Percentiles rank a stretch among this genome's conserved stretches.
Conservation (phyloP, 2,329 filamentous ascomycete species). For the Trichoderma lentiforme region DNA sequence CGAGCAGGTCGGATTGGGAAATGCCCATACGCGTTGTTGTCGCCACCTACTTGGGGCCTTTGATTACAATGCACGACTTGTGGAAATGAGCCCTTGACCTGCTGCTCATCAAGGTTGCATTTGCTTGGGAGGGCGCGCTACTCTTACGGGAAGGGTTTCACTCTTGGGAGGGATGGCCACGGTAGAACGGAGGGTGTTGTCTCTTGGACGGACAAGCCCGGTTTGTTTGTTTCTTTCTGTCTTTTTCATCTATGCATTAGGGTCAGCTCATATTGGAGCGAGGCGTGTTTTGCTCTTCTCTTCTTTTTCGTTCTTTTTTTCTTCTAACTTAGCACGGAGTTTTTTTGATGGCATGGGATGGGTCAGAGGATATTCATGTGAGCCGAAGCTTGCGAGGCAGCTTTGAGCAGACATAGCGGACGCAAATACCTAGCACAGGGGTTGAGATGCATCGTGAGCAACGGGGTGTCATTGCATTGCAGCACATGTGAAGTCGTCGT, state of each 20-base stretch:
- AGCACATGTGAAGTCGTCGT: background rate
- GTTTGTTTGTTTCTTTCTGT: background rate
- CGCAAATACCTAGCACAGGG: conserved; percentile 6
- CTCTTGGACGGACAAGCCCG: background rate
- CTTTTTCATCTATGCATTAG: conserved; percentile 17
- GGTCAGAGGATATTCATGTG: background rate
- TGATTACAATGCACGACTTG: background rate
- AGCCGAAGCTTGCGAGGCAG: conserved; percentile 1
- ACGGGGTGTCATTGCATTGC: background rate
- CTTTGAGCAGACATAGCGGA: background rate
- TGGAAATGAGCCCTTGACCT: background rate
- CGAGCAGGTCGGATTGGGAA: background rate
- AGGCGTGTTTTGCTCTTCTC: background rate
- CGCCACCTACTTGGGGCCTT: background rate
- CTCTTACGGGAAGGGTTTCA: background rate
- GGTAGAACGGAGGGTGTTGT: background rate
- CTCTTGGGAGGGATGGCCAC: background rate
- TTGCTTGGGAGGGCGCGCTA: background rate
- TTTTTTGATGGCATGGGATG: conserved; percentile 5
- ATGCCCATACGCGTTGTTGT: background rate
- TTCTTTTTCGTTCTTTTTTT: conserved; percentile 2
- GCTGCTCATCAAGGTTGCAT: background rate
- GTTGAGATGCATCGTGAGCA: conserved; percentile 1
- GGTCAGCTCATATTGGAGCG: background rate
- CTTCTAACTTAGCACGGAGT: conserved; percentile 17